A percentile compares a stretch with the other conserved stretches of the same genome.
Conservation (phyloP, 1,284 basidiomycete genomes). For the Ustilago hordei region DNA sequence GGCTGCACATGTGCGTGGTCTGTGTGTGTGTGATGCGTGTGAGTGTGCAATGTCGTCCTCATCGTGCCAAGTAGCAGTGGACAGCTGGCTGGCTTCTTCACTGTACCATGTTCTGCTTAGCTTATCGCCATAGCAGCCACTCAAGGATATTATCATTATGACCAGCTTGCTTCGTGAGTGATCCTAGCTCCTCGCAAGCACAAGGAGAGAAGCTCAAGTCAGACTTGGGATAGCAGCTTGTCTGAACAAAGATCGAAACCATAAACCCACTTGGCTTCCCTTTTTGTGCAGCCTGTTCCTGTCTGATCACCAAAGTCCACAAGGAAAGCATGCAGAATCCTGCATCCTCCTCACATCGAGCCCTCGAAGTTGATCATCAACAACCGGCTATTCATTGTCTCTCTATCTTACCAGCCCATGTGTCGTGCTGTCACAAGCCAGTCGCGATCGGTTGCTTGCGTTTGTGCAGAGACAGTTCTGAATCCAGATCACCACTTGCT, state of each 20-base stretch:
- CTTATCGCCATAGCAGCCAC: no score
- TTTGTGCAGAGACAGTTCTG: neutral
- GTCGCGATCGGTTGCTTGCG: neutral
- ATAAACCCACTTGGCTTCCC: neutral
- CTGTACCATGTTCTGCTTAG: no score
- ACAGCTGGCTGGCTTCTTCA: no score
- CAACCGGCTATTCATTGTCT: no score
- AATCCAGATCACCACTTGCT: neutral
- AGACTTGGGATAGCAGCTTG: neutral
- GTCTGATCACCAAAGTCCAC: neutral
- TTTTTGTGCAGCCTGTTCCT: neutral
- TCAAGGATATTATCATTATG: no score
- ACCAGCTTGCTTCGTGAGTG: neutral
- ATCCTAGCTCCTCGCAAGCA: neutral
- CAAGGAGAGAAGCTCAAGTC: neutral
- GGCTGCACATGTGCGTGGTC: constrained; percentile 1
- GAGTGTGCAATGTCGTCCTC: neutral
- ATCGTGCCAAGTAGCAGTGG: no score
- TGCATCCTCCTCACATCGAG: neutral
- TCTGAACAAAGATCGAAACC: neutral
- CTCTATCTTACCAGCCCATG: no score
- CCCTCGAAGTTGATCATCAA: neutral
- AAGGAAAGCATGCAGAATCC: neutral
- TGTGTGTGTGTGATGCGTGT: neutral
- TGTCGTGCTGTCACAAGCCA: no score